Conservation (phyloP, 2,329 filamentous ascomycete species). For the Fulvia fulva region DNA sequence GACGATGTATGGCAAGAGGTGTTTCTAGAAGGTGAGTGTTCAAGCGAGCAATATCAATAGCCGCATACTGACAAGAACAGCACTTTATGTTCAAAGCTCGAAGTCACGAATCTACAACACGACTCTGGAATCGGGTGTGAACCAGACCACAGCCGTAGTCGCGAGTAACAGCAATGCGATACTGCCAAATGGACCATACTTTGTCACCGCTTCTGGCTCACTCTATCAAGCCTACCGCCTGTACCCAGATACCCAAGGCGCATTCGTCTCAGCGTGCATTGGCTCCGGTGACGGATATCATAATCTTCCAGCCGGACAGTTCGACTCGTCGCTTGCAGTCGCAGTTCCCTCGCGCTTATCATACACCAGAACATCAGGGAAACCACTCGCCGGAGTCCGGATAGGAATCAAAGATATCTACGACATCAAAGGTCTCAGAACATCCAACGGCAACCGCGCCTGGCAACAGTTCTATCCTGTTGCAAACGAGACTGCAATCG, state of each 20-base stretch:
- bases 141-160: no score
- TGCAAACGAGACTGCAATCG: constrained; percentile 45
- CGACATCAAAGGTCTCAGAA: constrained; percentile 55
- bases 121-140: no score
- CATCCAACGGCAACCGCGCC: constrained; percentile 55
- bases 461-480: constrained; percentile 53
- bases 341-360: constrained; percentile 60
- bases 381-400: constrained; percentile 58
- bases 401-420: constrained; percentile 62
- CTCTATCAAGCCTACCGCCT: constrained; percentile 46
- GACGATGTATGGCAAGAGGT: constrained; percentile 1
- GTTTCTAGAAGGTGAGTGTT: neutral
- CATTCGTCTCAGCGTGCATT: constrained; percentile 33
- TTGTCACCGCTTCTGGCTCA: constrained; percentile 41
- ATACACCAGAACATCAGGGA: constrained; percentile 48
- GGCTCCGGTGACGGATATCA: constrained; percentile 37
- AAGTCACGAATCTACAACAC: neutral
- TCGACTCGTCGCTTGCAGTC: constrained; percentile 43
- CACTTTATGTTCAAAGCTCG: neutral
- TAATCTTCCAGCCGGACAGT: constrained; percentile 39
- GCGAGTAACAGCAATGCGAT: neutral
- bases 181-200: constrained; percentile 46
- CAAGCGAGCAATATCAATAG: neutral
- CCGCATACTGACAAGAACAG: neutral
- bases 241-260: constrained; percentile 45